phyloP scores from a whole-genome alignment of 345 rosid genomes.

The Citrus sp. region DNA sequence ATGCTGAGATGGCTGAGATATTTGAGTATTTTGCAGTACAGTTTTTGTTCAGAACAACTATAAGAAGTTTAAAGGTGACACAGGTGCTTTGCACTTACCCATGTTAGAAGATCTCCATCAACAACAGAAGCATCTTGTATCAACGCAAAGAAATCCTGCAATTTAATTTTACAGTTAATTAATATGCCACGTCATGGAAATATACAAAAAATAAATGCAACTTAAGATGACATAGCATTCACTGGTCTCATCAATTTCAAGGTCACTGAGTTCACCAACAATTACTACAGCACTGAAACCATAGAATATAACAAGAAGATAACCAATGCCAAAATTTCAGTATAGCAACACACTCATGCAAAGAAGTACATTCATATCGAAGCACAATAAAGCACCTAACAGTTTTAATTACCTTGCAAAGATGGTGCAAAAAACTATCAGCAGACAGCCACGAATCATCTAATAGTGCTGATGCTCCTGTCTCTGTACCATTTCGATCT shows the following conservation, averaged over 20 bases:
- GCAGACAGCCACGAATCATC: constrained; percentile 85
- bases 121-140: constrained; percentile 65
- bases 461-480: constrained; percentile 51
- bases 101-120: constrained; percentile 85
- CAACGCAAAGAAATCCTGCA: constrained; percentile 78
- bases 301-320: background rate
- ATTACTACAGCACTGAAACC: background rate
- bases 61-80: background rate
- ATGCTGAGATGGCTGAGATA: background rate
- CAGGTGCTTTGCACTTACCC: constrained; percentile 46
- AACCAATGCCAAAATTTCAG: background rate
- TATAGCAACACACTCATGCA: background rate
- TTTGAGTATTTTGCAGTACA: background rate
- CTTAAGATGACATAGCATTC: background rate
- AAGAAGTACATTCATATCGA: constrained; percentile 1
- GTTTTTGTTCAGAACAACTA: background rate
- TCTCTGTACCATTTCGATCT: constrained; percentile 44
- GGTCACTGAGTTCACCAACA: background rate
- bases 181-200: background rate
- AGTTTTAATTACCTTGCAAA: constrained; percentile 58
- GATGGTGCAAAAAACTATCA: constrained; percentile 75
- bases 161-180: constrained; percentile 13
- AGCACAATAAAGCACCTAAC: background rate
- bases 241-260: background rate
- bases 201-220: background rate